A percentile compares a stretch with the other conserved stretches of the same genome.
Evolutionary conservation across 1,284 basidiomycete genomes (phyloP).

Genomic region (Polyporus tsugae): DNA sequence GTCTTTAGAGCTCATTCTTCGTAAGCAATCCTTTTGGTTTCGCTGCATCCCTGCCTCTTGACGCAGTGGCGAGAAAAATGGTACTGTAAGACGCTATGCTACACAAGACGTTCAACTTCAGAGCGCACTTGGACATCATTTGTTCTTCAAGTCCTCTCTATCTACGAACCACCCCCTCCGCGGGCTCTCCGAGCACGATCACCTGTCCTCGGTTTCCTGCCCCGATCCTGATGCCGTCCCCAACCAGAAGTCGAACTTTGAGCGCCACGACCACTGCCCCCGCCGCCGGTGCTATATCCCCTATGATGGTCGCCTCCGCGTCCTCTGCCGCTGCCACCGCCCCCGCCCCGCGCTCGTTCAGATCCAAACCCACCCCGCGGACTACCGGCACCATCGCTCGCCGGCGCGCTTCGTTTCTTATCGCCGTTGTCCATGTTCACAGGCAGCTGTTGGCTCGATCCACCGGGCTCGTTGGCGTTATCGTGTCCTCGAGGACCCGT

Average conservation of each 20-base stretch:
- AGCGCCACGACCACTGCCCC: not conserved
- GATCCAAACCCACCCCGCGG: not conserved
- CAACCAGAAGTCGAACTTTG: too few relatives aligned
- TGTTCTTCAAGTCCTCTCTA: not conserved
- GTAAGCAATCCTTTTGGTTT: too few relatives aligned
- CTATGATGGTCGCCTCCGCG: not conserved
- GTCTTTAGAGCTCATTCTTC: too few relatives aligned
- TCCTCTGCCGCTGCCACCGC: not conserved
- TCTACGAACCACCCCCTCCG: not conserved
- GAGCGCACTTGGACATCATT: not conserved
- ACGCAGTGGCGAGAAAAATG: not conserved
- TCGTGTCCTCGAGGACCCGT: not conserved
- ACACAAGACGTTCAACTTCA: not conserved
- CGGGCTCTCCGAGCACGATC: not conserved
- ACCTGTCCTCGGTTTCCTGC: not conserved
- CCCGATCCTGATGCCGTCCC: not conserved
- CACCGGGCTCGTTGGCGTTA: not conserved
- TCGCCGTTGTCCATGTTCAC: not conserved
- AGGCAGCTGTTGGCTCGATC: not conserved
- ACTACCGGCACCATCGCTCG: not conserved
- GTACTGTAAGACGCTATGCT: not conserved
- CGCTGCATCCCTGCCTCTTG: not conserved
- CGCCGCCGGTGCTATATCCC: not conserved
- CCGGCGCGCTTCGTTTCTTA: not conserved
- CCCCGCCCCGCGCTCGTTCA: not conserved